Percentiles rank a stretch among this genome's conserved stretches.
Evolutionary conservation across 2,329 filamentous ascomycete species (phyloP).

Genomic region (Trichoderma citrinoviride): DNA sequence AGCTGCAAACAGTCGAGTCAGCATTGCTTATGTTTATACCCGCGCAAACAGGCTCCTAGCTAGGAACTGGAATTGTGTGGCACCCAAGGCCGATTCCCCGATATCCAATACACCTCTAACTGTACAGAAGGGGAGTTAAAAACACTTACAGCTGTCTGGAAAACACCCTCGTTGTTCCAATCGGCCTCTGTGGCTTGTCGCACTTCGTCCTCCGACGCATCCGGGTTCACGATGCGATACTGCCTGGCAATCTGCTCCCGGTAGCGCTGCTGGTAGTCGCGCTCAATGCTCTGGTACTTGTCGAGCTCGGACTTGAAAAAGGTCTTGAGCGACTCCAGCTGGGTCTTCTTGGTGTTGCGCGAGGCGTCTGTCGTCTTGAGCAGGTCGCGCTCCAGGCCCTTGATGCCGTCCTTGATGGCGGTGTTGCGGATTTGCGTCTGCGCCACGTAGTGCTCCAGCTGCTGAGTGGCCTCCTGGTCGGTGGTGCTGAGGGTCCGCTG

Average conservation of each 20-base stretch:
- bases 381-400: slow-evolving; percentile 69
- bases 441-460: slow-evolving; percentile 65
- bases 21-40: not conserved
- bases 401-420: slow-evolving; percentile 77
- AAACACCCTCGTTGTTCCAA: slow-evolving; percentile 76
- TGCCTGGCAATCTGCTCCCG: slow-evolving; percentile 77
- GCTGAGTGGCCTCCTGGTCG: slow-evolving; percentile 53
- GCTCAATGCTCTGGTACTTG: slow-evolving; percentile 69
- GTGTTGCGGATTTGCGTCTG: slow-evolving; percentile 71
- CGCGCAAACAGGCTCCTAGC: not conserved
- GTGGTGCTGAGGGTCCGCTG: slow-evolving; percentile 68
- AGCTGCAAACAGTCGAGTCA: slow-evolving; percentile 49
- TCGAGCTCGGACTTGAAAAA: slow-evolving; percentile 70
- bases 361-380: slow-evolving; percentile 58
- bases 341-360: slow-evolving; percentile 66
- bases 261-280: slow-evolving; percentile 67
- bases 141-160: slow-evolving; percentile 71
- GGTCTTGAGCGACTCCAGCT: slow-evolving; percentile 66
- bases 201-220: slow-evolving; percentile 72
- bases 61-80: too few species aligned
- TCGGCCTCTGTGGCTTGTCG: slow-evolving; percentile 65
- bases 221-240: slow-evolving; percentile 77
- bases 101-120: too few species aligned
- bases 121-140: not conserved
- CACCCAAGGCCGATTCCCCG: too few species aligned